Evolutionary conservation across 179 eudicot species (phyloP), one percentile per base, ranked within the genome.

Genomic region (Heliamphora pulchella): DNA sequence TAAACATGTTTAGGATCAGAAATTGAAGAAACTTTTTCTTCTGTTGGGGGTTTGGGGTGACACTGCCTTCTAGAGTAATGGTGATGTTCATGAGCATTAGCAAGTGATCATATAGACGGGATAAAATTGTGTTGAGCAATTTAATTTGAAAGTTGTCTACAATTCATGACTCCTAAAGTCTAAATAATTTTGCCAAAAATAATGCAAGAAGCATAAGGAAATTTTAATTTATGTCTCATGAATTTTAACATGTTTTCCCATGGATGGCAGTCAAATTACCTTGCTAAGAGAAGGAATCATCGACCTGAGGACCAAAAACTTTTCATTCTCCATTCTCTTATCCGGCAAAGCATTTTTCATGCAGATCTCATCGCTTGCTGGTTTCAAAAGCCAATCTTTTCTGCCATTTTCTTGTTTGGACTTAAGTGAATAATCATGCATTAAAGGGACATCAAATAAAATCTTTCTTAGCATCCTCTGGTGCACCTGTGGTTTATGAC

Each of bases 391-490:
- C 59, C 75, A 46, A 66, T 69, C 84, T 51, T 76, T 48, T 62
- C 41, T 65, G 50, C 13, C 78, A 75, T 76, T 58, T 5, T 74
- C 85, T 43, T 86, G 82, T 74, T 70, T 81, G 20, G 80, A 50
- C 68, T 82, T 83, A 2, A 57, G 5, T 31, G 66, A 71, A 64
- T 41, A 76, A 31, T 79, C 67, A 61, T 90, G 90, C 94, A 87
- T 85, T 78, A 73, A 71, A 74, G 96, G 86, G 64, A 93, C 91
- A 78, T 89, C 86, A 78, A 86, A 63, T 58, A 93, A 80, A 11
- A 90, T 83, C 71, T 83, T 87, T 87, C 91, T 93, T 71, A 91
- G 81, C 83, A 89, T 69, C 64, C 80, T 81, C 74, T 91, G 97
- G 8, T 20, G 67, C 50, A 47, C 80, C 73, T 10, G 43, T 46